These are phyloP conservation scores for Rhodomyrtus tomentosa DNA, from an alignment of 345 rosid species.

Conservation along the genomic window DNA sequence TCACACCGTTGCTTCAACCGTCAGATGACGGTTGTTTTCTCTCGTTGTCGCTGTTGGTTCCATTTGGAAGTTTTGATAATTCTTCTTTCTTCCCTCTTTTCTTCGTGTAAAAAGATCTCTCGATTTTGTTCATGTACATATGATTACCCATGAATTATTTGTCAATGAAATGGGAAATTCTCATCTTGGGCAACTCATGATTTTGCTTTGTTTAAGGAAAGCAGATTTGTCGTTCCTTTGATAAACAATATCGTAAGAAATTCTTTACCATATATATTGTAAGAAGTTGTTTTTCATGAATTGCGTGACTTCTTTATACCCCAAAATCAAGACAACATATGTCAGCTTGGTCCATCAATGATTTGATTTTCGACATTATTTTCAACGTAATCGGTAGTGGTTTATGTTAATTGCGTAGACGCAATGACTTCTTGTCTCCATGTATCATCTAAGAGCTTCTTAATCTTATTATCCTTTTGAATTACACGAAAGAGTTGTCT, in stretches of 20 bases:
- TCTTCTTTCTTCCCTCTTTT: not conserved
- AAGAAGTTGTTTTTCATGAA: not conserved
- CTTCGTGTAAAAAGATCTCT: not conserved
- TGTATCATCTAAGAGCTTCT: not conserved
- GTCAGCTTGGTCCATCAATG: not conserved
- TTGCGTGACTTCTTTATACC: not conserved
- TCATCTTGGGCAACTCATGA: not conserved
- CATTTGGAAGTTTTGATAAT: not conserved
- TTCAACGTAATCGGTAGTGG: not conserved
- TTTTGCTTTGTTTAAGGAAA: not conserved
- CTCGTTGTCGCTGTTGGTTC: not conserved
- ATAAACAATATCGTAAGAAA: not conserved
- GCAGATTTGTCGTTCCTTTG: not conserved
- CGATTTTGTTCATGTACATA: not conserved
- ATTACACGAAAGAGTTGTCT: not conserved
- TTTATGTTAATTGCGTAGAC: not conserved
- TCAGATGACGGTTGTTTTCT: slow-evolving; percentile 18
- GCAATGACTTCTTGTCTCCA: not conserved
- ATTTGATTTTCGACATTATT: not conserved
- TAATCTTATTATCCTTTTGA: not conserved
- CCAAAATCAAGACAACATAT: not conserved
- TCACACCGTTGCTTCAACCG: slow-evolving; percentile 57
- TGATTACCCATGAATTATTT: not conserved
- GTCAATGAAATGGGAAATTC: not conserved
- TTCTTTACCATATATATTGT: not conserved